Conservation (phyloP, 805 yeast genomes). For the Ogataea pini region DNA sequence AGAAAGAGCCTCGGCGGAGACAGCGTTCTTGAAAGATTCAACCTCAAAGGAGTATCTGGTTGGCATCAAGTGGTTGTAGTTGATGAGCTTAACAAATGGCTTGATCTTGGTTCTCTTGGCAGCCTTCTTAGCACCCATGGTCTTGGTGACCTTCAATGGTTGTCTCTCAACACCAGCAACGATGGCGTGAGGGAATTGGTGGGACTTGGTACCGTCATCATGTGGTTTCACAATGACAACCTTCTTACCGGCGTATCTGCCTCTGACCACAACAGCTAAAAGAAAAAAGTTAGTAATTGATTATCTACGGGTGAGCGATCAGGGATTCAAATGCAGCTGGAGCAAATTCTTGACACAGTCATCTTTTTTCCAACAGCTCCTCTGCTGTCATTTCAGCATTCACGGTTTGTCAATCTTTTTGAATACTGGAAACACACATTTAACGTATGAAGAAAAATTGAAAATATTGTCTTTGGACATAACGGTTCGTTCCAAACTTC, state of each 20-base stretch:
- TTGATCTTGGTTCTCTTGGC: conserved; percentile 97
- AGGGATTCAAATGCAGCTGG: too few species aligned
- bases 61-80: conserved; percentile 99
- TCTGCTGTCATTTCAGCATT: too few species aligned
- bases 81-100: conserved; percentile 98
- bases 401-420: too few species aligned
- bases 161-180: conserved; percentile 99
- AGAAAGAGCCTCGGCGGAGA: conserved; percentile 89
- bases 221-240: conserved; percentile 98
- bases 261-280: conserved; percentile 96
- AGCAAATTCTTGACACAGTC: too few species aligned
- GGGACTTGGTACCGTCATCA: conserved; percentile 98
- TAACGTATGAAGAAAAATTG: too few species aligned
- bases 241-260: conserved; percentile 99
- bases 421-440: too few species aligned
- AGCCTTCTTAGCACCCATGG: conserved; percentile 92
- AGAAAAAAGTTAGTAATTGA: conserved; percentile 36
- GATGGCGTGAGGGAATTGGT: conserved; percentile 98
- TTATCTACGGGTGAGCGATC: too few species aligned
- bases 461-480: too few species aligned
- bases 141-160: conserved; percentile 95
- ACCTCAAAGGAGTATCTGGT: conserved; percentile 98
- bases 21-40: conserved; percentile 88
- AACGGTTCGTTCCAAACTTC: too few species aligned
- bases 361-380: too few species aligned